phyloP scores from a whole-genome alignment of 352 stramenopile species.

The Globisporangium cystogenes region DNA sequence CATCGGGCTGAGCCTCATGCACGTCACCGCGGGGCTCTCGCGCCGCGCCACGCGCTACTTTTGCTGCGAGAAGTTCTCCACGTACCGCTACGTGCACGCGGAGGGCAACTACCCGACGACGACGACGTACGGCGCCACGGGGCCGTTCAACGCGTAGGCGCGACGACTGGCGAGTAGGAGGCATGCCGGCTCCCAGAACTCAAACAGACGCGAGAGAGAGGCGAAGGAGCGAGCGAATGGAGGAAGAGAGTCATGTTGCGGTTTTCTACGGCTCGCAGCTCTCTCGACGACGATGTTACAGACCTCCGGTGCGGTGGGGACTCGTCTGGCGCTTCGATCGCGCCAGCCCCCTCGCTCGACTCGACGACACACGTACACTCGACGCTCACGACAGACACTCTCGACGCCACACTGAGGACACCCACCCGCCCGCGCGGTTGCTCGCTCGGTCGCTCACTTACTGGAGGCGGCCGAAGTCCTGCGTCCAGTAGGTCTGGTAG shows the following conservation, averaged over 20 bases:
- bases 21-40: slow-evolving; percentile 36
- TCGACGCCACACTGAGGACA: no score
- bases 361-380: not conserved
- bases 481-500: slow-evolving; percentile 17
- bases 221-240: no score
- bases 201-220: not conserved
- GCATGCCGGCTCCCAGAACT: no score
- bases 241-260: not conserved
- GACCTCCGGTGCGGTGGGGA: not conserved
- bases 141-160: slow-evolving; percentile 8
- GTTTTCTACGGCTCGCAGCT: slow-evolving; percentile 2
- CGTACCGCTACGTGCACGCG: slow-evolving; percentile 31
- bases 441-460: no score
- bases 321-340: slow-evolving; percentile 14
- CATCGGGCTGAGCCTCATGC: slow-evolving; percentile 51
- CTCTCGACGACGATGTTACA: not conserved
- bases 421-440: no score
- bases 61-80: slow-evolving; percentile 56
- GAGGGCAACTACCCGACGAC: slow-evolving; percentile 14
- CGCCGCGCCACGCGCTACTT: slow-evolving; percentile 52
- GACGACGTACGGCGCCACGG: slow-evolving; percentile 31
- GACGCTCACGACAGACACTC: slow-evolving; percentile 1
- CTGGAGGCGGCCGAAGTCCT: slow-evolving; percentile 11
- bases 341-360: not conserved
- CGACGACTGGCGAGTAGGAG: not conserved